Evolutionary conservation across 805 yeast species (phyloP), one percentile per base, ranked within the genome.

Genomic region (Candida maesae): DNA sequence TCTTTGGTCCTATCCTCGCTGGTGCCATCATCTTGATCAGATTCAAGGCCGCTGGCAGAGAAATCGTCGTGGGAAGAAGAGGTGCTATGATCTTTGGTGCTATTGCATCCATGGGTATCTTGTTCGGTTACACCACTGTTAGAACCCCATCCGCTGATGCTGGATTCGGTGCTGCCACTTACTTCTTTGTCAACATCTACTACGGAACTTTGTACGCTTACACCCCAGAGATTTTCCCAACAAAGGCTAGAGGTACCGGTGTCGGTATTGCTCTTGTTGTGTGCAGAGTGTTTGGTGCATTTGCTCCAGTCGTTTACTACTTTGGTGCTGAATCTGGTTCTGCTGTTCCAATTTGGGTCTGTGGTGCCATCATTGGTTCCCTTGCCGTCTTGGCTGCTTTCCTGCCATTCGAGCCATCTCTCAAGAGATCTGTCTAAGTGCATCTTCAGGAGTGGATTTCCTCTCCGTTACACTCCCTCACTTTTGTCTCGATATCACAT

Each of bases 41-140:
- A 18, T 49, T 51, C 39, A 46, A 33, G 4, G 35, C 30, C 1
- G 37, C 32, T 17, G 46, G 46, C 7, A 49, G 36, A 28, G 17
- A 37, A 1, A 23, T 42, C 6, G 19, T 37, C 12, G 62, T 77
- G 24, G 81, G 84, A 6, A 66, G 84, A 57, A 70, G 77, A 51
- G 84, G 84, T 8, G 69, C 81, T 1, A 66, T 79, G 68, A 61
- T 63, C 1, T 59, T 67, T 26, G 79, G 84, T 18, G 70, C 79
- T 6, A 19, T 79, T 3, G 54, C 76, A 25, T 67, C 80, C 0
- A 81, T 81, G 63, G 74, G 77, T 2, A 68, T 80, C 34, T 56
- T 81, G 42, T 79, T 79, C 52, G 79, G 79, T 34, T 79, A 81
- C 47, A 80, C 86, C 12, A 74, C 81, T 3, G 80, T 79, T 11